Base-by-base conservation (phyloP, 371 early-diverging fungal genomes). In the Mucor plumbeus region DNA sequence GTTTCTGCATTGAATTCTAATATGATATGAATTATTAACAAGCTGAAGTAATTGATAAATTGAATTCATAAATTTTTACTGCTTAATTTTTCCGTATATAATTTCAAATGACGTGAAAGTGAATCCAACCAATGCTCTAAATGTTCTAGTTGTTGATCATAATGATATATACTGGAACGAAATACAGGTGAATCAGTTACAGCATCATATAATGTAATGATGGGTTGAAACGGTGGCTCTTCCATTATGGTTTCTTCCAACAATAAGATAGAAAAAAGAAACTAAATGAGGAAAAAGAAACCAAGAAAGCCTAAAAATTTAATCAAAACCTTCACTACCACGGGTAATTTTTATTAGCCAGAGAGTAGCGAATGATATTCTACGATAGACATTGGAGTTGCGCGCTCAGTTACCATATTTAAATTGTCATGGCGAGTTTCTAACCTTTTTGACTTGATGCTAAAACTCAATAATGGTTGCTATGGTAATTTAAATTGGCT, bases 101-200 rank as follows among this genome's bases (percentile, higher is more conserved):
- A 64, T 50, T 70, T 82, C 19, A 78, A 63, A 13, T 76, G 75
- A 34, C 72, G 63, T 61, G 82, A 74, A 59, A 88, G 63, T 31
- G 76, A 72, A 38, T 85, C 80, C 3, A 87, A 74, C 92, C 91
- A 91, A 64, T 78, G 78, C 56, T 85, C 81, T 31, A 90, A 72
- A 26, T 74, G 74, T 35, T 88, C 90, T 48, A 92, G 75, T 62
- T 92, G 91, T 15, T 85, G 83, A 62, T 90, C 87, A 72, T 88
- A 87, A 35, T 83, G 84, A n/a, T 74, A 70, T 47, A 89, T 68
- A 65, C 78, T 83, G 63, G 89, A 84, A 0, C 92, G 82, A 60
- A 85, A 88, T 40, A 83, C 76, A n/a, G 91, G 92, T 4, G 91
- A 87, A 73, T 92, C 92, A 21, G 82, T 78, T 48, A 89, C 63